Conservation (phyloP, 768 basidiomycete species). For the Kwoniella newhampshirensis region DNA sequence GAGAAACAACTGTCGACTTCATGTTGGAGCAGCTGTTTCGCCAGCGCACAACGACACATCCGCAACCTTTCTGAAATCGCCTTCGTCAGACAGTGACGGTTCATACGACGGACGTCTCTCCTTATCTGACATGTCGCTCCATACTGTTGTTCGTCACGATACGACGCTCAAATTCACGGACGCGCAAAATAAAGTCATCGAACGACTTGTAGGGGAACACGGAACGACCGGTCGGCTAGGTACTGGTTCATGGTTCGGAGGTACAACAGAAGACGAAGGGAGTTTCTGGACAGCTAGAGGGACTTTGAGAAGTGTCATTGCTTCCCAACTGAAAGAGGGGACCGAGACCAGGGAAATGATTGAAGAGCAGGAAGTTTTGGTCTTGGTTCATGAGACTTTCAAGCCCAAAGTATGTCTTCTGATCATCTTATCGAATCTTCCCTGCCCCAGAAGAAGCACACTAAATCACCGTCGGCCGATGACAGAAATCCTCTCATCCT, state of each 20-base stretch:
- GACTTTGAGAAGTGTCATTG: constrained; percentile 3
- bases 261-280: constrained; percentile 13
- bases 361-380: constrained; percentile 9
- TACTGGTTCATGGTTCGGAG: too few relatives aligned
- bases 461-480: too few relatives aligned
- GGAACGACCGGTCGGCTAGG: too few relatives aligned
- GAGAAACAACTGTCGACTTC: too few relatives aligned
- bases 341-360: constrained; percentile 5
- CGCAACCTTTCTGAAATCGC: too few relatives aligned
- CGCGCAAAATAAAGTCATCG: constrained; percentile 10
- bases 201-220: constrained; percentile 3
- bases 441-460: too few relatives aligned
- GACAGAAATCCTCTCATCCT: too few relatives aligned
- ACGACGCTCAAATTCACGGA: constrained; percentile 4
- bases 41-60: too few relatives aligned
- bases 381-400: constrained; percentile 3
- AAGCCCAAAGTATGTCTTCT: constrained; percentile 8
- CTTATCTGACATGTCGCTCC: constrained; percentile 14
- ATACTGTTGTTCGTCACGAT: too few relatives aligned
- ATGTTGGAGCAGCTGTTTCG: too few relatives aligned
- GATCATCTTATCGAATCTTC: too few relatives aligned
- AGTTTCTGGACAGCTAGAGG: constrained; percentile 19
- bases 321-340: not conserved
- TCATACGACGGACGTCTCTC: not conserved
- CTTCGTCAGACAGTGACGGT: too few relatives aligned